Base-by-base conservation (phyloP, 176 grass and related monocot genomes). In the Echinochloa phyllopogon region DNA sequence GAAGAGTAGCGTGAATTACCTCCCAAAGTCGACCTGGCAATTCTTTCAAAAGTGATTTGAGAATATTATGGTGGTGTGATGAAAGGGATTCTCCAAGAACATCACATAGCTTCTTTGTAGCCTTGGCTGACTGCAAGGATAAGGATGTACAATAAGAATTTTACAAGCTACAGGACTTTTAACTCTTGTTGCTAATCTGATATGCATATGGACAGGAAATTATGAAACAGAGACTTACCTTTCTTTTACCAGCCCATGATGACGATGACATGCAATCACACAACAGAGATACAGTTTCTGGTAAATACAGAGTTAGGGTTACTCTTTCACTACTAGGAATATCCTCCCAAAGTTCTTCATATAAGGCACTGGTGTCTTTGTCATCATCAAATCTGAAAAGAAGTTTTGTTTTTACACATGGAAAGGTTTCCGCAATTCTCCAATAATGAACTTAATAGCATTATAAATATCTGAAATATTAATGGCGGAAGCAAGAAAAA, bases 261-360 rank as follows among this genome's bases (percentile, higher is more conserved):
- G 93, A 95, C 1, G 89, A 98, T 67, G 87, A 88, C 82, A 98
- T 95, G 77, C 82, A 95, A 83, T 90, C 87, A 84, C 91, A 95
- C 56, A 98, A 70, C 80, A 98, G 93, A 79, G 89, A 88, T 33
- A 92, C 69, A 65, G 88, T 89, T 90, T 98, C 96, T 86, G 81
- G 88, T 63, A 95, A 85, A 74, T 98, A 98, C 74, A 98, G 76
- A 45, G 91, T 84, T 61, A 98, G 87, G 17, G 96, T 98, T 66
- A 95, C 72, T 94, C 93, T 93, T 92, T 98, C 96, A 85, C 93
- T 94, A 58, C 87, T 95, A 82, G 93, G 92, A 80, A 90, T 92
- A 81, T 95, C 96, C 64, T 94, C 93, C 96, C 96, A 98, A 58
- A 98, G 87, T 79, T 98, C 96, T 74, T 93, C 89, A 95, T 92